These are phyloP conservation scores for Magnaporthiopsis incrustans DNA, from an alignment of 2,329 filamentous ascomycete species.

Conservation along the genomic window DNA sequence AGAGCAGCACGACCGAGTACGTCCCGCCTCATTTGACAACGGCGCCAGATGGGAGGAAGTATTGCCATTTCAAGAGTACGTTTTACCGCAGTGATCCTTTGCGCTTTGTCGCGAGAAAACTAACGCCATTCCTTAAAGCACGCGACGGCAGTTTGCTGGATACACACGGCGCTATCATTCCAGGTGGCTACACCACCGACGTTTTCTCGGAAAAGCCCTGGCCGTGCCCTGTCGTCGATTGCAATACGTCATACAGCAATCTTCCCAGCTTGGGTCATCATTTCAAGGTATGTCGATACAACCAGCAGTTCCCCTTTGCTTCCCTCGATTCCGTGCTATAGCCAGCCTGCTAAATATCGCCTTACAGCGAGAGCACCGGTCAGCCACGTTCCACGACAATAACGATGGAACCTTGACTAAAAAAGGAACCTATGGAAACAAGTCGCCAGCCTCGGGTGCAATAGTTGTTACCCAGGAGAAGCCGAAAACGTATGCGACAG, in stretches of 20 bases:
- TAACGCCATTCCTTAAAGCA: background rate
- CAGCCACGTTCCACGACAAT: slow-evolving; percentile 3
- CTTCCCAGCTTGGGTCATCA: background rate
- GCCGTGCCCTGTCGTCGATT: background rate
- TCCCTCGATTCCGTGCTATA: background rate
- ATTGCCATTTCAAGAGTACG: background rate
- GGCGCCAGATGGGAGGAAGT: background rate
- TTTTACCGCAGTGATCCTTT: background rate
- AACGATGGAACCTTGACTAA: background rate
- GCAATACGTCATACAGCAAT: background rate
- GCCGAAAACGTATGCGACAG: background rate
- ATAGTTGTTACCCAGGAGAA: background rate
- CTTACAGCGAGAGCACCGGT: background rate
- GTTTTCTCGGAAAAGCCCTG: background rate
- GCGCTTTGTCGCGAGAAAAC: background rate
- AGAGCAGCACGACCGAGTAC: background rate
- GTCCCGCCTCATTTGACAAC: background rate
- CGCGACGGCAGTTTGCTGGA: background rate
- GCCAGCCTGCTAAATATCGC: background rate
- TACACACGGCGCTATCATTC: background rate
- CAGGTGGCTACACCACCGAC: background rate
- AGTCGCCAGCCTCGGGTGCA: background rate
- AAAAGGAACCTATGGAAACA: background rate
- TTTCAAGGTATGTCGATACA: background rate
- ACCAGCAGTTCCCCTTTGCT: background rate